Base-by-base conservation (phyloP, 495 filamentous ascomycete genomes). In the Penicillium antarcticum region DNA sequence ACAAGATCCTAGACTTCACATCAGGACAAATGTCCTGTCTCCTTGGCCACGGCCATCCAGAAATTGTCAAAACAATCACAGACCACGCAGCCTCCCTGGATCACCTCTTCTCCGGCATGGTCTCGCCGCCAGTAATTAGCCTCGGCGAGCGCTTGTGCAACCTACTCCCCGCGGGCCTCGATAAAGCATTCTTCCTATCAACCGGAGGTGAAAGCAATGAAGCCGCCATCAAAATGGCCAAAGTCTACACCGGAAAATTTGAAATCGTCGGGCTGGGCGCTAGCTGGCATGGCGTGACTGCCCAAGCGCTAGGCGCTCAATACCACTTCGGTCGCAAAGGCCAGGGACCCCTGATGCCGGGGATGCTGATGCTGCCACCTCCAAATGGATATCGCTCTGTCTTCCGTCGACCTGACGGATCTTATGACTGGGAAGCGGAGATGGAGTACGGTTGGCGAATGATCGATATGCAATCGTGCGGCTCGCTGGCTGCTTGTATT, bases 351-450 rank as follows among this genome's bases (percentile, higher is more conserved):
- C 16, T 41, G 40, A 52, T 62, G 39, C 62, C 70, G 0, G 74
- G 75, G 0, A 66, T 70, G 45, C 56, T 73, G 12, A 71, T 69
- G 38, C 72, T 83, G 21, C 79, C 79, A 6, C 67, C 77, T 0
- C 81, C 79, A 1, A 76, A 82, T 29, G 70, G 74, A 0, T 84
- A 82, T 50, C 72, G 80, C 1, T 82, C 73, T 0, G 56, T 70
- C 0, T 81, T 82, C 45, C 70, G 73, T 8, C 65, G 69, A n/a
- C 18, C 65, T 0, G 74, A 80, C 47, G 76, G 79, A 1, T 69
- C 69, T 0, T 79, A 84, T 36, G 80, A 82, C 58, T 84, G 79
- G 80, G 68, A 78, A 42, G 60, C 75, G 0, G 80, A 84, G 56
- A 60, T 84, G 39, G 73, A 80, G 1, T 81, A 74, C 44, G 77